Conservation (phyloP, 2,329 filamentous ascomycete species). For the Pestalotiopsis sp. region DNA sequence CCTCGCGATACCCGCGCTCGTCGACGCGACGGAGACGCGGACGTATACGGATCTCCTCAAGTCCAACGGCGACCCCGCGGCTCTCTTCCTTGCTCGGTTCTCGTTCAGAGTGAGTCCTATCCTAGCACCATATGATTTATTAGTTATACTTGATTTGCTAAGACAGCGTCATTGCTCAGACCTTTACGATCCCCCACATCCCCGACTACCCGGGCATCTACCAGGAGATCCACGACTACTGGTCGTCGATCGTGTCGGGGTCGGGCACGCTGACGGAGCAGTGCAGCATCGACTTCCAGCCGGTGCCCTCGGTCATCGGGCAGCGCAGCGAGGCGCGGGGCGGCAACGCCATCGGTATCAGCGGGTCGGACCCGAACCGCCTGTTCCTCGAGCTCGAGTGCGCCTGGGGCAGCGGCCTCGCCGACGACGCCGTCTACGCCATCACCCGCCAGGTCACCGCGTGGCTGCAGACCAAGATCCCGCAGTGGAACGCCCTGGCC, state of each 20-base stretch:
- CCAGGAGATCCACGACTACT: conserved; percentile 34
- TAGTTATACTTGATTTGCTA: neutral
- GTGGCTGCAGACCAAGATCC: conserved; percentile 22
- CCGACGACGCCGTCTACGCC: conserved; percentile 10
- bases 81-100: conserved; percentile 19
- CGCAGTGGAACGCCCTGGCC: conserved; percentile 9
- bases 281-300: conserved; percentile 36
- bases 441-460: conserved; percentile 19
- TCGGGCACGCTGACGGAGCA: conserved; percentile 25
- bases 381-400: conserved; percentile 28
- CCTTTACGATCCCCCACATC: conserved; percentile 28
- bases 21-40: conserved; percentile 23
- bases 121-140: neutral
- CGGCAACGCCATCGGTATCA: conserved; percentile 29
- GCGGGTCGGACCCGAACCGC: conserved; percentile 23
- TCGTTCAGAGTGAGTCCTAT: conserved; percentile 5
- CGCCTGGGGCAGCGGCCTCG: conserved; percentile 25
- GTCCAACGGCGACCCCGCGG: conserved; percentile 19
- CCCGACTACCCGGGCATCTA: conserved; percentile 31
- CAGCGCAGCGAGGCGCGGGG: conserved; percentile 22
- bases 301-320: conserved; percentile 29
- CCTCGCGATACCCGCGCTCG: conserved; percentile 28
- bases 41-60: conserved; percentile 16
- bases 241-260: conserved; percentile 25
- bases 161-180: conserved; percentile 15